These are phyloP conservation scores for Kwoniella dendrophila DNA, from an alignment of 768 basidiomycete genomes.

Conservation along the genomic window DNA sequence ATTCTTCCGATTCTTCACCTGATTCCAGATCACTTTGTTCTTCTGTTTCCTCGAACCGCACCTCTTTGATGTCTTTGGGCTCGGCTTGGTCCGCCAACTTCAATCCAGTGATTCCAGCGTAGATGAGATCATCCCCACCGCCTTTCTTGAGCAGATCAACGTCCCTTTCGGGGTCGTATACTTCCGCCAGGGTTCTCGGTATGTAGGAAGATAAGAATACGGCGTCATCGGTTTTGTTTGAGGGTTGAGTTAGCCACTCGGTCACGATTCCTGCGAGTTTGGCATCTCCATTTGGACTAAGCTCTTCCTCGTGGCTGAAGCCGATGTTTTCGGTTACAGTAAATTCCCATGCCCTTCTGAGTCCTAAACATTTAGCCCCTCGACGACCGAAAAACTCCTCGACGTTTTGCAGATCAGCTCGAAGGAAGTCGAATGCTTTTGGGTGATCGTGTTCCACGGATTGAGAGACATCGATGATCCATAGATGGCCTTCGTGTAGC, in stretches of 20 bases:
- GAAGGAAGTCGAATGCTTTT: conserved; percentile 90
- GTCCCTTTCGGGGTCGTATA: conserved; percentile 93
- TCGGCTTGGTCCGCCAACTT: conserved; percentile 41
- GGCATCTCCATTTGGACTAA: conserved; percentile 34
- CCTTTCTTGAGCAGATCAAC: conserved; percentile 73
- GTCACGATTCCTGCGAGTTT: conserved; percentile 49
- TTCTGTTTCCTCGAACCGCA: conserved; percentile 22
- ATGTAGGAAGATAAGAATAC: conserved; percentile 91
- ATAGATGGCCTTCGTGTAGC: conserved; percentile 66
- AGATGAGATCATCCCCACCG: conserved; percentile 75
- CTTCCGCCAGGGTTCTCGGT: conserved; percentile 85
- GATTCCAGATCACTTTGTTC: neutral
- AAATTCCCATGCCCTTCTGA: conserved; percentile 85
- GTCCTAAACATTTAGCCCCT: conserved; percentile 74
- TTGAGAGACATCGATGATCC: conserved; percentile 97
- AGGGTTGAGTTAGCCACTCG: conserved; percentile 46
- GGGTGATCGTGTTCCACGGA: conserved; percentile 99
- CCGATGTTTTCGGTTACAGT: conserved; percentile 64
- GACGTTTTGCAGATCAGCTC: conserved; percentile 85
- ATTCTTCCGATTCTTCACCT: conserved; percentile 16
- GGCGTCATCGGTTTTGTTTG: conserved; percentile 65
- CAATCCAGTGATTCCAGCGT: conserved; percentile 82
- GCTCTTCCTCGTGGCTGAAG: conserved; percentile 33
- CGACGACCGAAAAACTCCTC: conserved; percentile 86
- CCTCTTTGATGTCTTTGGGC: conserved; percentile 54